A percentile compares a stretch with the other conserved stretches of the same genome.
Evolutionary conservation across 1,139 yeast species (phyloP).

Genomic region (Pichia sp.): DNA sequence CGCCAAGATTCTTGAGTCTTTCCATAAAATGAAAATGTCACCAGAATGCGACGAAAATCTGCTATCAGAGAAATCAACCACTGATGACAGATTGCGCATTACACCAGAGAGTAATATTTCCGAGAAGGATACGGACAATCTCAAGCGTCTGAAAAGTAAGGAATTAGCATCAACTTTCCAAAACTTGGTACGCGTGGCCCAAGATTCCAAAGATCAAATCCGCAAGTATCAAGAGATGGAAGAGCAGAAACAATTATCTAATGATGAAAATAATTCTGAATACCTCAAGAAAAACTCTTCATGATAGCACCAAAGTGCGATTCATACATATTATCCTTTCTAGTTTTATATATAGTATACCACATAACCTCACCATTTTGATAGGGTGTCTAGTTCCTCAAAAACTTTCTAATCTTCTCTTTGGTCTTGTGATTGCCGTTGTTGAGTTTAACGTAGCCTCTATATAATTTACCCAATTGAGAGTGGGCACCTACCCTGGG

Average conservation of each 20-base stretch:
- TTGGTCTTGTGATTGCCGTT: conserved; percentile 5
- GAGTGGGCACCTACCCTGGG: conserved; percentile 2
- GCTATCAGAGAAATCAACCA: background rate
- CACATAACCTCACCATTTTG: too few relatives aligned
- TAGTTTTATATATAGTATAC: too few relatives aligned
- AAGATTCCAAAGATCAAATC: conserved; percentile 25
- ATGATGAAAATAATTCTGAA: too few relatives aligned
- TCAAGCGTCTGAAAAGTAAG: conserved; percentile 15
- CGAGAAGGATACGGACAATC: background rate
- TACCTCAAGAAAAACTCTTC: too few relatives aligned
- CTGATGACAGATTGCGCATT: too few relatives aligned
- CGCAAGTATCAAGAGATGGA: conserved; percentile 21
- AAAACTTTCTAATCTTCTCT: conserved; percentile 2
- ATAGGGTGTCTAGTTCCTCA: too few relatives aligned
- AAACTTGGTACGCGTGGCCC: conserved; percentile 25
- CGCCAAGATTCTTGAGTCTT: conserved; percentile 18
- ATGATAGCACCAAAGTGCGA: too few relatives aligned
- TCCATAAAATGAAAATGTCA: conserved; percentile 15
- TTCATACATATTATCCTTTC: too few relatives aligned
- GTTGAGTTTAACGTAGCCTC: conserved; percentile 6
- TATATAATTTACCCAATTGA: conserved; percentile 3
- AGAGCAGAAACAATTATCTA: too few relatives aligned
- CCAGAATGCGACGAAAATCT: background rate
- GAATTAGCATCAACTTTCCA: conserved; percentile 26
- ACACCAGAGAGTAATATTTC: background rate